These are phyloP conservation scores for Penicillium roqueforti DNA, from an alignment of 495 filamentous ascomycete genomes.

Conservation along the genomic window DNA sequence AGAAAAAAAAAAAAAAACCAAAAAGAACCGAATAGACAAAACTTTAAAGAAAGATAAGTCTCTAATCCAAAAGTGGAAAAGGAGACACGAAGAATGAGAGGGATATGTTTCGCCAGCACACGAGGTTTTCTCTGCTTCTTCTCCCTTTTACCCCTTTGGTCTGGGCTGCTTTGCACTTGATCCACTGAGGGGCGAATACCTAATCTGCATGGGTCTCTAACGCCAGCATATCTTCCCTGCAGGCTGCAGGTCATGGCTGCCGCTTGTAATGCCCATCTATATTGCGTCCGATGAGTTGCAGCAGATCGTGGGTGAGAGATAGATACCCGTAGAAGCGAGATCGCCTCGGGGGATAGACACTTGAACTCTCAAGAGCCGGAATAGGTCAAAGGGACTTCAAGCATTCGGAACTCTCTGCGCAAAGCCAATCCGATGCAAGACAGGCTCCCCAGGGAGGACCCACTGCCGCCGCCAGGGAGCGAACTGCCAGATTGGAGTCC, in stretches of 20 bases:
- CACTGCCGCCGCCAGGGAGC: slow-evolving; percentile 18
- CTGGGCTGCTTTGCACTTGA: not conserved
- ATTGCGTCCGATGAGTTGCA: slow-evolving; percentile 1
- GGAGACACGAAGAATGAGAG: slow-evolving; percentile 16
- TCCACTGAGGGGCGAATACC: slow-evolving; percentile 16
- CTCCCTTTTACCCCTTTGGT: slow-evolving; percentile 23
- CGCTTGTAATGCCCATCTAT: slow-evolving; percentile 8
- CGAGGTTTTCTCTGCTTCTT: slow-evolving; percentile 12
- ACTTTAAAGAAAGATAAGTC: not conserved
- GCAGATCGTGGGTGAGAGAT: slow-evolving; percentile 8
- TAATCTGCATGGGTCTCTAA: slow-evolving; percentile 17
- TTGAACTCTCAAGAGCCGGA: slow-evolving; percentile 1
- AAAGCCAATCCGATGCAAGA: slow-evolving; percentile 6
- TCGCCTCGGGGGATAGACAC: not conserved
- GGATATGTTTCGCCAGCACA: slow-evolving; percentile 1
- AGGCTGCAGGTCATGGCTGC: slow-evolving; percentile 19
- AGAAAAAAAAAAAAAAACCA: not conserved
- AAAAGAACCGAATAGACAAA: not conserved
- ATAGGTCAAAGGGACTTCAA: slow-evolving; percentile 5
- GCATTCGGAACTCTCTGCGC: not conserved
- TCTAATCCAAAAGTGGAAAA: slow-evolving; percentile 3
- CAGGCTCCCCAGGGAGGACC: slow-evolving; percentile 2
- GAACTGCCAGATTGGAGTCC: slow-evolving; percentile 19
- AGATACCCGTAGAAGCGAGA: slow-evolving; percentile 1
- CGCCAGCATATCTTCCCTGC: slow-evolving; percentile 22